Evolutionary conservation across 257 asterid genomes (phyloP), one percentile per base, ranked within the genome.

Genomic region (Parsonsia alboflavescens): DNA sequence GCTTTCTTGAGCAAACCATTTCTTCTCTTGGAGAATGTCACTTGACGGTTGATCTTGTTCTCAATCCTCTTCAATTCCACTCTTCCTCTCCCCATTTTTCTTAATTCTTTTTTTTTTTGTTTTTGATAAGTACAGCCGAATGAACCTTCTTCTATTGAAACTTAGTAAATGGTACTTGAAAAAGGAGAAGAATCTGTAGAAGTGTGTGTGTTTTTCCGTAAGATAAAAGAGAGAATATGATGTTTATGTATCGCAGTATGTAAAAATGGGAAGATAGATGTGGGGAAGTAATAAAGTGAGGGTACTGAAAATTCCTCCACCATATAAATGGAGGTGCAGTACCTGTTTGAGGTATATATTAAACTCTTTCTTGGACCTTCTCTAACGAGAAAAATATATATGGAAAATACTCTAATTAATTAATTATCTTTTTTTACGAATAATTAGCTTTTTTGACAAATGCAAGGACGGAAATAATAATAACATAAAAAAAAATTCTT

Each of bases 1-100:
- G 98, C 98, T 85, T 93, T 93, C 90, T 93, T 93, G 41, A 93
- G 87, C 52, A 93, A 79, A 73, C 98, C 98, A 91, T 91, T 91
- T 82, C 98, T 87, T 70, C 98, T 81, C 89, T 91, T 93, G 0
- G 97, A 93, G 78, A 93, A 93, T 19, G 98, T 93, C 71, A 93
- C 98, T 74, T 93, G 98, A 62, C 98, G 86, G 83, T 93, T 93
- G 81, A 93, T 93, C 79, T 93, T 93, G 93, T 93, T 93, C 77
- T 93, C 98, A 61, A 93, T 93, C 67, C 96, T 89, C 88, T 91
- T 89, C 88, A 93, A 73, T 78, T 91, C 98, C 62, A 93, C 98
- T 87, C 96, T 88, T 9, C 98, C 98, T 84, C 98, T 89, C 66
- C 98, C 98, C 98, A 93, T 93, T 44, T 41, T 74, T 72, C 52